Percentiles rank a stretch among this genome's conserved stretches.
Evolutionary conservation across 2,329 filamentous ascomycete species (phyloP).

Genomic region (Ophiocordyceps camponoti-rufipedis): DNA sequence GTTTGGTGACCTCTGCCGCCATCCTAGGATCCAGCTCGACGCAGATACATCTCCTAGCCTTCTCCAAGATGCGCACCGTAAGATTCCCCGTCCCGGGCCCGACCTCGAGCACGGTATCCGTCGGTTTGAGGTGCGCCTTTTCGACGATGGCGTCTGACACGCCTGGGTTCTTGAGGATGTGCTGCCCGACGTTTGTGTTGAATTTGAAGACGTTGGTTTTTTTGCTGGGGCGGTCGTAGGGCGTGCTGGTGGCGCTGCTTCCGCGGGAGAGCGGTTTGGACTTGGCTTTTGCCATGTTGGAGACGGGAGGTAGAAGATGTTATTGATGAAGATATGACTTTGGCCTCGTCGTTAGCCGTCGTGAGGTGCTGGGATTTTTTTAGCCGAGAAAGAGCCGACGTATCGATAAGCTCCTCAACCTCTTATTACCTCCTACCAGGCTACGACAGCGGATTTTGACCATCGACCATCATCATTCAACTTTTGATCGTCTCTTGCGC

Average conservation of each 20-base stretch:
- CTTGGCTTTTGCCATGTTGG: slow-evolving; percentile 35
- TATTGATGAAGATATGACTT: no score
- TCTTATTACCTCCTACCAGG: no score
- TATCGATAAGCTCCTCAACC: not conserved
- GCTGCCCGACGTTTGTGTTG: slow-evolving; percentile 73
- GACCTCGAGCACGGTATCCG: slow-evolving; percentile 78
- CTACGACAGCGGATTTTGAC: no score
- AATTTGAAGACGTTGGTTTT: slow-evolving; percentile 91
- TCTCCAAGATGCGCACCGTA: slow-evolving; percentile 75
- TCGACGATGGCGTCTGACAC: slow-evolving; percentile 52
- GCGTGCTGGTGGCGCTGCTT: slow-evolving; percentile 25
- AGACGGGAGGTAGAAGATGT: not conserved
- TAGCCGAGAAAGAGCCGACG: not conserved
- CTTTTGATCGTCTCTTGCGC: not conserved
- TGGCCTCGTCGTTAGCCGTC: no score
- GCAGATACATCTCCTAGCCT: slow-evolving; percentile 63
- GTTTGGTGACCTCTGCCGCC: slow-evolving; percentile 87
- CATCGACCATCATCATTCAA: not conserved
- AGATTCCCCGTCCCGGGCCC: slow-evolving; percentile 81
- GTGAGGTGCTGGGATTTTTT: no score
- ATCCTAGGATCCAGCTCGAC: slow-evolving; percentile 93
- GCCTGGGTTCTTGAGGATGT: slow-evolving; percentile 85
- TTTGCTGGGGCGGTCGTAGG: slow-evolving; percentile 21
- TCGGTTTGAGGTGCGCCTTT: slow-evolving; percentile 81
- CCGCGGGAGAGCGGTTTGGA: slow-evolving; percentile 13